Percentiles rank a stretch among this genome's conserved stretches.
Evolutionary conservation across 2,329 filamentous ascomycete species (phyloP).

Genomic region (Aspergillus sp.): DNA sequence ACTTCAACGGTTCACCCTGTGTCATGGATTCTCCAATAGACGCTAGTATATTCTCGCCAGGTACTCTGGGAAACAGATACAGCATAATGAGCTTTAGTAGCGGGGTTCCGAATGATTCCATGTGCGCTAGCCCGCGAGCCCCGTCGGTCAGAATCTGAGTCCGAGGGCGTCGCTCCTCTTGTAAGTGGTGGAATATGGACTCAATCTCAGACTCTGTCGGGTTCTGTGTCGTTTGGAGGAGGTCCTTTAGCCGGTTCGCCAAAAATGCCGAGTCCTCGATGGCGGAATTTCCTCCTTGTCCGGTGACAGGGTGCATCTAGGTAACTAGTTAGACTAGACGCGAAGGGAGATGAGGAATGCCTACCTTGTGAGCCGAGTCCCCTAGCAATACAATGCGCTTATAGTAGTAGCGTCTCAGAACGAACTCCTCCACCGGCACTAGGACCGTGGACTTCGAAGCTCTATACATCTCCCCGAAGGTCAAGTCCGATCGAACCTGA

Average conservation of each 20-base stretch:
- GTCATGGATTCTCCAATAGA: neutral
- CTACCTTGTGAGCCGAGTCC: slow-evolving; percentile 45
- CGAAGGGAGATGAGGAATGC: neutral
- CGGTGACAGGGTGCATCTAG: slow-evolving; percentile 18
- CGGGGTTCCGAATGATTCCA: neutral
- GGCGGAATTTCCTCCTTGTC: slow-evolving; percentile 20
- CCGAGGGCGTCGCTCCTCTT: neutral
- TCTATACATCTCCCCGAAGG: slow-evolving; percentile 38
- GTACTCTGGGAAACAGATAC: neutral
- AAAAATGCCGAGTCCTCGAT: slow-evolving; percentile 18
- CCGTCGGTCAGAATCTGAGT: neutral
- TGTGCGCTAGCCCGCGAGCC: neutral
- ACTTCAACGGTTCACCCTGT: neutral
- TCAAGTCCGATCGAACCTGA: slow-evolving; percentile 27
- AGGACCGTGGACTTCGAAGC: slow-evolving; percentile 20
- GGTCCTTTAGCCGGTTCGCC: slow-evolving; percentile 13
- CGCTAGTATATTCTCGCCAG: neutral
- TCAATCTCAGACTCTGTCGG: neutral
- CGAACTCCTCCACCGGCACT: slow-evolving; percentile 37
- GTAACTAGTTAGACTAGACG: neutral
- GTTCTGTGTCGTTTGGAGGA: neutral
- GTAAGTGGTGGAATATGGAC: neutral
- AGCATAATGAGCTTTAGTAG: neutral
- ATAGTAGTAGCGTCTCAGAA: slow-evolving; percentile 41
- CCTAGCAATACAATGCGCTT: slow-evolving; percentile 42